Evolutionary conservation across 805 yeast species (phyloP), one percentile per base, ranked within the genome.

Genomic region (Teunomyces lycoperdinae): DNA sequence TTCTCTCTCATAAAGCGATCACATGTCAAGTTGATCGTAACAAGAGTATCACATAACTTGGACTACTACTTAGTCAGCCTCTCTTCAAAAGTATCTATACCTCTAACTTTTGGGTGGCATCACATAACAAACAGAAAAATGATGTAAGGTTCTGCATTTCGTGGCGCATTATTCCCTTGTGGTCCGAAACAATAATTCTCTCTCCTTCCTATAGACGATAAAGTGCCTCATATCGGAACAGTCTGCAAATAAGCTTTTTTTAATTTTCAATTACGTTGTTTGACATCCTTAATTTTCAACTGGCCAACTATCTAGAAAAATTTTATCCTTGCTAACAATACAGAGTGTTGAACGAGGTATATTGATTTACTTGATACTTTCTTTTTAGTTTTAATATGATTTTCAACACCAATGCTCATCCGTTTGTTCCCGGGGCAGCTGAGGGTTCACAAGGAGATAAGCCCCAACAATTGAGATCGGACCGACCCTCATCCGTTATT

Each of bases 401-500:
- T 24, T 38, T 24, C 30, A 38, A 38, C 27, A 24, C 41, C 20
- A 39, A 26, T 32, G 48, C 48, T 16, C 43, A 31, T 13, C 48
- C 44, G 10, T 45, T 45, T 39, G 36, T 45, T 31, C 45, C 45
- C 13, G 30, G 41, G 10, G 41, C 16, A 26, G 30, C 8, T 38
- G 41, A 38, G 9, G 41, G 13, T 6, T 3, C 41, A 10, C 27
- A 17, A 29, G 16, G 29, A 26, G 16, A 24, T 26, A 26, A 38
- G 17, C 11, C 27, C 27, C 30, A n/a, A 9, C 30, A 13, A 3
- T 9, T 20, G 16, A 38, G 14, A 26, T 13, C 41, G 13, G 30
- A 24, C 29, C 41, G 41, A 20, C 16, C 41, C 14, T 24, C 34
- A 13, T 8, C 29, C 7, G 30, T 7, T 11, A 11, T 11, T 17